phyloP scores from a whole-genome alignment of 2,329 filamentous ascomycete species.

The Macroventuria anomochaeta region DNA sequence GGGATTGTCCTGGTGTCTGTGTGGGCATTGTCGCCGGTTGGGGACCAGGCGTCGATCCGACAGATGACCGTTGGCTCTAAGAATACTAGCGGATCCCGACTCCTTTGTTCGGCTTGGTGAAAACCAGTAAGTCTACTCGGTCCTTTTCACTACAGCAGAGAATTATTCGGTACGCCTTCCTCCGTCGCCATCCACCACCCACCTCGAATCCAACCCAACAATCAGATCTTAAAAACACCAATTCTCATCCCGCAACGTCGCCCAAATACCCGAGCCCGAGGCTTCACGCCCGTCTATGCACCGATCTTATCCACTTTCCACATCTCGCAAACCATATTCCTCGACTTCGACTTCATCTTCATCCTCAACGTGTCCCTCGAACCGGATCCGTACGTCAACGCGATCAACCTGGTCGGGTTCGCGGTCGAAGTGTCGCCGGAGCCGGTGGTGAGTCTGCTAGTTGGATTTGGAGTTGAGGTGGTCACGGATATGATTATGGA shows the following conservation, averaged over 20 bases:
- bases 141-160: no score
- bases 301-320: conserved; percentile 54
- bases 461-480: conserved; percentile 52
- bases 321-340: conserved; percentile 57
- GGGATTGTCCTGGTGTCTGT: background rate
- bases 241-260: conserved; percentile 61
- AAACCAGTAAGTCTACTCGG: no score
- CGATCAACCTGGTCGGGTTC: conserved; percentile 41
- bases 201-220: background rate
- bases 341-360: conserved; percentile 59
- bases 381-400: conserved; percentile 30
- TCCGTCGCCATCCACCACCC: background rate
- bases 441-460: conserved; percentile 37
- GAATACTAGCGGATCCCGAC: no score
- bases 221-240: conserved; percentile 35
- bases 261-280: conserved; percentile 56
- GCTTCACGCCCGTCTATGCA: conserved; percentile 62
- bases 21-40: background rate
- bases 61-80: background rate
- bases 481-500: conserved; percentile 29
- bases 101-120: no score
- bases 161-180: no score
- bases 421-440: conserved; percentile 21
- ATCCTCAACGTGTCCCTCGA: conserved; percentile 55
- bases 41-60: background rate